These are phyloP conservation scores for Penicillium corylophilum DNA, from an alignment of 2,329 filamentous ascomycete species.

Conservation along the genomic window DNA sequence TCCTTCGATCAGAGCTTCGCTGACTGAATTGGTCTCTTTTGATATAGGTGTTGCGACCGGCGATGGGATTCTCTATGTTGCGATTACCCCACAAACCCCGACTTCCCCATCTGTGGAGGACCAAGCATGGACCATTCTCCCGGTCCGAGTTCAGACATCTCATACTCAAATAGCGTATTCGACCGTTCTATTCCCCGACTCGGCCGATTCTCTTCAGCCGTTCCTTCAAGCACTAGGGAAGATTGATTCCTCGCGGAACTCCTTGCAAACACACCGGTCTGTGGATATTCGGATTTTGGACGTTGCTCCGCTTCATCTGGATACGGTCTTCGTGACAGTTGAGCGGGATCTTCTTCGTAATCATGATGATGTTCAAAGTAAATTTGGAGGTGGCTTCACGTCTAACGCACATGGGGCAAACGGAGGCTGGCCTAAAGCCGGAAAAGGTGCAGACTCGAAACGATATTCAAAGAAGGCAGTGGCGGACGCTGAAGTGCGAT, in stretches of 20 bases:
- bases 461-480: constrained; percentile 36
- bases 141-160: constrained; percentile 58
- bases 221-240: constrained; percentile 73
- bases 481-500: constrained; percentile 53
- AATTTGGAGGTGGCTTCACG: constrained; percentile 68
- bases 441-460: constrained; percentile 31
- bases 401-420: constrained; percentile 37
- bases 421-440: constrained; percentile 38
- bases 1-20: neutral
- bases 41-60: constrained; percentile 22
- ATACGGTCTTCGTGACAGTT: constrained; percentile 82
- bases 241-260: constrained; percentile 71
- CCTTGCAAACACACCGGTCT: constrained; percentile 68
- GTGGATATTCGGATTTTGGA: constrained; percentile 84
- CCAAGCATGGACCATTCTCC: constrained; percentile 80
- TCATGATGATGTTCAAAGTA: constrained; percentile 78
- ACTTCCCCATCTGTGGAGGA: constrained; percentile 52
- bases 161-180: constrained; percentile 67
- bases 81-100: constrained; percentile 48
- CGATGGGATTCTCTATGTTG: constrained; percentile 43
- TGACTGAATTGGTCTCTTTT: constrained; percentile 3
- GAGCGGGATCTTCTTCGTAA: constrained; percentile 77
- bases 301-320: constrained; percentile 73
- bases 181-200: constrained; percentile 71
- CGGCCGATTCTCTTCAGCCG: constrained; percentile 73